Evolutionary conservation across 495 filamentous ascomycete genomes (phyloP), one percentile per base, ranked within the genome.

Genomic region (Talaromyces ruber): DNA sequence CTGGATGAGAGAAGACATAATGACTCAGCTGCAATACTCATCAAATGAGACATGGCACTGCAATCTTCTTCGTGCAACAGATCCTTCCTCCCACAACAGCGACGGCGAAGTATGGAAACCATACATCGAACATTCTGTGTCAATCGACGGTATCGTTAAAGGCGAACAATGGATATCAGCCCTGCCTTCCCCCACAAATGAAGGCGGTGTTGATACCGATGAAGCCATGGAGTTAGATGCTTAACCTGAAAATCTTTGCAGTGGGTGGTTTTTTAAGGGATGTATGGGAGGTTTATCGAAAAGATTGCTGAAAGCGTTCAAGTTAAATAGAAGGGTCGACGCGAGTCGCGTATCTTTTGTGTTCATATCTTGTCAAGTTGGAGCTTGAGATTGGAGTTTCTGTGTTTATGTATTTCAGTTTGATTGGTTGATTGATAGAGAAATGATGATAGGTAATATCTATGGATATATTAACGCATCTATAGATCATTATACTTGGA

Each of bases 1-100:
- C 43, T 60, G 59, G 59, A 60, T 60, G 59, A 50, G 59, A 34
- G 59, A 60, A 47, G 59, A 60, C 8, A 22, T 60, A 0, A 34
- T 60, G 6, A 28, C 25, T 18, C 37, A 51, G 5, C 12, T 60
- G 26, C 59, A 51, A 50, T 34, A 28, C 8, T 30, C n/a, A 18
- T 57, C 54, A 29, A 22, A 0, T 9, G 54, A 34, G n/a, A 30
- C 26, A 29, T 57, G 54, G 26, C 54, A 21, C 16, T 57, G 54
- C 51, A 54, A 24, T n/a, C 22, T 54, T 11, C 26, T 54, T 11
- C 26, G 9, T 24, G 22, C 22, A 24, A 9, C 51, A 6, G 22
- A 54, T 4, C 11, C 26, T 26, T 3, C 45, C 1, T 14, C 22
- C 26, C 9, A 54, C 51, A 14, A 12, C 21, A 28, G 7, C 26